Percentiles rank a stretch among this genome's conserved stretches.
Evolutionary conservation across 805 yeast species (phyloP).

Genomic region (Lipomyces mesembrius): DNA sequence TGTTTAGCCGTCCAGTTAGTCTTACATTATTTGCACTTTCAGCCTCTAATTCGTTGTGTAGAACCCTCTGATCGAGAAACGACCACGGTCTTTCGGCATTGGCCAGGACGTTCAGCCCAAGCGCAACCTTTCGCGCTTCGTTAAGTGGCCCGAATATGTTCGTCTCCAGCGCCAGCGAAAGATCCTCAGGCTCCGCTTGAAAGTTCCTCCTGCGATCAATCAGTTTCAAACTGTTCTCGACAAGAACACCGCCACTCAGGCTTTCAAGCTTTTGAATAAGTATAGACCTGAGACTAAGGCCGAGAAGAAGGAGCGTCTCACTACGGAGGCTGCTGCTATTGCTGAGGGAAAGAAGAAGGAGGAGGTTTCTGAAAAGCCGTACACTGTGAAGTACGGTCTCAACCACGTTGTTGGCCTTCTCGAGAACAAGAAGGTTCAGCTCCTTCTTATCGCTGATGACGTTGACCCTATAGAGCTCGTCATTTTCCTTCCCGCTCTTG

Average conservation of each 20-base stretch:
- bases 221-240: conserved; percentile 96
- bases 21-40: not conserved
- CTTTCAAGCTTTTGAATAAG: conserved; percentile 97
- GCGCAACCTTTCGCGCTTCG: conserved; percentile 95
- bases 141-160: conserved; percentile 98
- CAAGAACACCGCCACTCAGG: conserved; percentile 98
- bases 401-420: conserved; percentile 97
- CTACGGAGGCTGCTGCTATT: conserved; percentile 98
- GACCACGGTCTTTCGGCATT: conserved; percentile 93
- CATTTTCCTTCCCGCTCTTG: conserved; percentile 95
- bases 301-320: conserved; percentile 98
- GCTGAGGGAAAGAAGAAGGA: conserved; percentile 97
- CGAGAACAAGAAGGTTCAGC: conserved; percentile 98
- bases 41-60: conserved; percentile 41
- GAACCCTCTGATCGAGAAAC: conserved; percentile 88
- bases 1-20: conserved; percentile 14
- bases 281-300: conserved; percentile 97
- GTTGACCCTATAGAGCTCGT: conserved; percentile 99
- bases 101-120: conserved; percentile 95
- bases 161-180: conserved; percentile 99
- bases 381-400: conserved; percentile 95
- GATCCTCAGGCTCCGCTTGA: conserved; percentile 90
- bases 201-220: conserved; percentile 98
- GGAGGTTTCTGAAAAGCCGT: conserved; percentile 97
- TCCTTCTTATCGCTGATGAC: conserved; percentile 96